Evolutionary conservation across 2,329 filamentous ascomycete genomes (phyloP).

Genomic region (Ceratocystis destructans): DNA sequence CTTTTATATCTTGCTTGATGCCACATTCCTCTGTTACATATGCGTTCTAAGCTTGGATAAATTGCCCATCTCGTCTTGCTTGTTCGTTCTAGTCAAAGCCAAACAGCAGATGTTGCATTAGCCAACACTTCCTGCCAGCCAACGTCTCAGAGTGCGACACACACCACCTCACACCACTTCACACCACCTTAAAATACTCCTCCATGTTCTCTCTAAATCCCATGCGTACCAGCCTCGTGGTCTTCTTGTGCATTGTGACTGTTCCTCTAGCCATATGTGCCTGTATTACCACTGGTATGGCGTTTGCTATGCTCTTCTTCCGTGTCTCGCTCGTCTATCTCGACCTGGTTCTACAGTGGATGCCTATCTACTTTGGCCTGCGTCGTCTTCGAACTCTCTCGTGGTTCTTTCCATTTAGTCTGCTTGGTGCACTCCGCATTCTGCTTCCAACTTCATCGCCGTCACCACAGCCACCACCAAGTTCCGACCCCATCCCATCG

Average conservation of each 20-base stretch:
- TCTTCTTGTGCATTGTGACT: slow-evolving; percentile 48
- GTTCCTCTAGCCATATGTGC: slow-evolving; percentile 51
- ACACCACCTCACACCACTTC: neutral
- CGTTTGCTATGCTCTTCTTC: slow-evolving; percentile 47
- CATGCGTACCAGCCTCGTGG: slow-evolving; percentile 42
- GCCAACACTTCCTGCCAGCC: neutral
- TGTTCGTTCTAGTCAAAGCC: neutral
- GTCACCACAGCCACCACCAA: slow-evolving; percentile 17
- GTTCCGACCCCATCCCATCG: slow-evolving; percentile 27
- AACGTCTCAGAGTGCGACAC: neutral
- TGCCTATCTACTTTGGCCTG: slow-evolving; percentile 35
- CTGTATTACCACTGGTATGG: slow-evolving; percentile 47
- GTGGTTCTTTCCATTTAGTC: slow-evolving; percentile 21
- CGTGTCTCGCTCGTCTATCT: slow-evolving; percentile 49
- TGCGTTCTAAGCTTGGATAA: neutral
- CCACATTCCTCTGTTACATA: neutral
- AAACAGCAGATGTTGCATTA: neutral
- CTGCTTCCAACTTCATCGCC: neutral
- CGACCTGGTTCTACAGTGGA: slow-evolving; percentile 44
- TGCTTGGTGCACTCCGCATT: slow-evolving; percentile 17
- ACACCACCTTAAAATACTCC: too few relatives aligned
- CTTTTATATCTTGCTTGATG: neutral
- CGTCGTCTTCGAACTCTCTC: slow-evolving; percentile 30
- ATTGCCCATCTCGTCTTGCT: neutral
- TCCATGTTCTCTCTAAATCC: slow-evolving; percentile 34